Evolutionary conservation across 345 rosid species (phyloP), one percentile per base, ranked within the genome.

Genomic region (Cardamine chenopodiifolia): DNA sequence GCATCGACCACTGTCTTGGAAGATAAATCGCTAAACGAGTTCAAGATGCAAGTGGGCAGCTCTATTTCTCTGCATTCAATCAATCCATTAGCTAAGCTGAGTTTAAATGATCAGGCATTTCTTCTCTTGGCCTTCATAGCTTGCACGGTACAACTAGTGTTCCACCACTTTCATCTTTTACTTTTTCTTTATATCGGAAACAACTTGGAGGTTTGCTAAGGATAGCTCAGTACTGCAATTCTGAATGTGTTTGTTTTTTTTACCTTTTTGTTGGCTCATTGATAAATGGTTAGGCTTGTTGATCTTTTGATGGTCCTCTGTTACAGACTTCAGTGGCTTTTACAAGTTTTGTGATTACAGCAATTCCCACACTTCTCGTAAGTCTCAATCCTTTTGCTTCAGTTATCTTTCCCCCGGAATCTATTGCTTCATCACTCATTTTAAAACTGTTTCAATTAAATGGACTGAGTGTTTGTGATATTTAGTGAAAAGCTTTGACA

Each of bases 271-370:
- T 66, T 47, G 14, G 23, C 28, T 68, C 19, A 25, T n/a, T 31
- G 32, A 54, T 68, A 23, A 68, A 52, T 25, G 34, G 0, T 18
- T 70, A 15, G 12, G 20, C 54, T 65, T 42, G 65, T 62, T 82
- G 57, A 74, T 66, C 11, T 62, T 23, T 48, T 75, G 29, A 71
- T 66, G 48, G 55, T 37, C 11, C 17, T 66, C 20, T 37, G 65
- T 11, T 83, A 84, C 97, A 94, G 97, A 85, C 97, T 67, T 86
- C 87, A 40, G 79, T 91, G 64, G 96, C 98, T 25, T 87, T 94
- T 80, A 81, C 90, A 47, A 83, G 96, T 81, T 78, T 95, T 52
- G 93, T 90, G 15, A 42, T 89, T 72, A 85, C 92, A n/a, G 87
- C 96, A 22, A 67, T 91, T 48, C 97, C 99, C 14, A 85, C 97